Base-by-base conservation (phyloP, 805 yeast genomes). In the Brettanomyces nanus region DNA sequence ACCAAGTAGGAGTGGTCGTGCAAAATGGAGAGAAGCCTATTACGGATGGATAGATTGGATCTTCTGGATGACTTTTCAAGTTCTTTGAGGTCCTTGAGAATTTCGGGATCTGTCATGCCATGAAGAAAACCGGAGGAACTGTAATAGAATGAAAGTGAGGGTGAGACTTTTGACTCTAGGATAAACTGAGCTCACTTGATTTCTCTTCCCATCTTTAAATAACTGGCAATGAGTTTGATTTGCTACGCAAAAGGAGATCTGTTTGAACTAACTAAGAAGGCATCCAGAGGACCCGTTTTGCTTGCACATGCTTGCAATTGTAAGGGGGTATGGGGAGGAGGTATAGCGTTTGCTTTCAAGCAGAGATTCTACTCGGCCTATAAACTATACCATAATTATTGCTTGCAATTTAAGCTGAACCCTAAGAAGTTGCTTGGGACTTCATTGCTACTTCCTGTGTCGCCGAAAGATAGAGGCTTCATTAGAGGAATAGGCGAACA, bases 271-370 rank as follows among this genome's bases (percentile, higher is more conserved):
- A 56, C 53, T 54, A 35, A 35, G 13, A 11, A 28, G 7, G 33
- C 59, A 0, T 45, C 56, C 0, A 41, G 47, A 4, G 15, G 19
- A 1, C 65, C 70, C 1, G 52, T 77, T 0, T 62, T 82, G 3
- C 54, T 85, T 4, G 82, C 82, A 1, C 95, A 85, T 53, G 77
- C 95, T 0, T 85, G 95, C 51, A 85, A 85, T 53, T 77, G 86
- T 28, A 63, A 66, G 19, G 95, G 95, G 0, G 51, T 66, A 1
- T 85, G 95, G 95, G 92, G 92, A 4, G 90, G 85, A 3, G 95
- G 95, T 0, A 72, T 85, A 2, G 95, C 95, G 0, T 65, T 64
- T 3, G 71, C 60, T 19, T 74, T 85, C 49, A 71, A 67, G 19
- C 38, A 47, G 14, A 56, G 62, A 33, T 85, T 68, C 54, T 87